Percentiles rank a stretch among this genome's conserved stretches.
phyloP scores from a whole-genome alignment of 768 basidiomycete genomes.

The Suillus decipiens region DNA sequence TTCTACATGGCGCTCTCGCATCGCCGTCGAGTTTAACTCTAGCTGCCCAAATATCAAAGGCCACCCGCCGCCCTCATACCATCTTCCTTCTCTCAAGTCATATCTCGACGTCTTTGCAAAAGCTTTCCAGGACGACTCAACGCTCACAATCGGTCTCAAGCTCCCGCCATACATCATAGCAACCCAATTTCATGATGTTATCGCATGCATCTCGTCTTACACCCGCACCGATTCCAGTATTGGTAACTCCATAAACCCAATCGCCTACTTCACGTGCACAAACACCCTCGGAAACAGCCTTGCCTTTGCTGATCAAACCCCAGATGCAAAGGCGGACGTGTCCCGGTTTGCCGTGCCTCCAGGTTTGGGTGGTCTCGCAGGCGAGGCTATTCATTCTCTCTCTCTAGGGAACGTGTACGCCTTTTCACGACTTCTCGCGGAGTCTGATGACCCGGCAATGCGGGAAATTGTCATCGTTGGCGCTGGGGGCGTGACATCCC shows the following conservation, averaged over 20 bases:
- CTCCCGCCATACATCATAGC: slow-evolving; percentile 72
- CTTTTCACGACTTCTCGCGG: slow-evolving; percentile 54
- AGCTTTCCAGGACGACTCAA: slow-evolving; percentile 48
- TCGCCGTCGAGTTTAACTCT: slow-evolving; percentile 82
- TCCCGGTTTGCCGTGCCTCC: slow-evolving; percentile 60
- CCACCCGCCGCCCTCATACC: slow-evolving; percentile 68
- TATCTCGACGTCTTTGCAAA: slow-evolving; percentile 57
- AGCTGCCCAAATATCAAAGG: slow-evolving; percentile 79
- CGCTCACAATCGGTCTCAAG: slow-evolving; percentile 73
- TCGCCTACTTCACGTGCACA: slow-evolving; percentile 78
- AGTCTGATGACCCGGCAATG: slow-evolving; percentile 42
- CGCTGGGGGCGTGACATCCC: slow-evolving; percentile 76
- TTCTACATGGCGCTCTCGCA: slow-evolving; percentile 37
- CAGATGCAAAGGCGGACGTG: slow-evolving; percentile 14
- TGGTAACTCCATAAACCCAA: slow-evolving; percentile 40
- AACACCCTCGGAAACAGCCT: slow-evolving; percentile 78
- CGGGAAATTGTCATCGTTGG: slow-evolving; percentile 64
- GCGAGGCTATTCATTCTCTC: slow-evolving; percentile 72
- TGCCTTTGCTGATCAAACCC: slow-evolving; percentile 58
- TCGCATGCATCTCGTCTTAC: slow-evolving; percentile 48
- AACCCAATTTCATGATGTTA: slow-evolving; percentile 59
- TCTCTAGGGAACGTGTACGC: slow-evolving; percentile 77
- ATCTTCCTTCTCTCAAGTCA: slow-evolving; percentile 49
- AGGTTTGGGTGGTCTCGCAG: slow-evolving; percentile 71
- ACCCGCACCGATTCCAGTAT: slow-evolving; percentile 25